Evolutionary conservation across 208 protist genomes (phyloP).

Genomic region (Wallacemonas rigidus): DNA sequence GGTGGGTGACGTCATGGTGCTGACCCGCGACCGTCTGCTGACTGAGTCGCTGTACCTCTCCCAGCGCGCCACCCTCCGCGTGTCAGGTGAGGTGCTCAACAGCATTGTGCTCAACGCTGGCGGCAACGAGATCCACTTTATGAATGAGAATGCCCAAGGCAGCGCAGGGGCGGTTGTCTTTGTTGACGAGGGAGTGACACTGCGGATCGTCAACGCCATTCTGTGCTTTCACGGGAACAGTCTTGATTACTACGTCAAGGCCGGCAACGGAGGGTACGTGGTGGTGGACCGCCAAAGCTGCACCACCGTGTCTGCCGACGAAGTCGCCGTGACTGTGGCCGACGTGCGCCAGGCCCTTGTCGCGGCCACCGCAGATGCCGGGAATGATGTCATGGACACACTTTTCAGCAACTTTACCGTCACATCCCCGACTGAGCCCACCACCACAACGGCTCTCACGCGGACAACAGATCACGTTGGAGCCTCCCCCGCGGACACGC

Average conservation of each 20-base stretch:
- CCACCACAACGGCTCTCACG: background rate
- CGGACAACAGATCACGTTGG: background rate
- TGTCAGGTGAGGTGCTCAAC: constrained; percentile 41
- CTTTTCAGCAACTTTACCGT: background rate
- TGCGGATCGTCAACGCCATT: constrained; percentile 62
- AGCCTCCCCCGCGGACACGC: too few relatives aligned
- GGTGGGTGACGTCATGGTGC: constrained; percentile 36
- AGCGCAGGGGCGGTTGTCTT: constrained; percentile 37
- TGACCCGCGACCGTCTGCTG: constrained; percentile 53
- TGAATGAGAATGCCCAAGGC: constrained; percentile 20
- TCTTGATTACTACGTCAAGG: constrained; percentile 54
- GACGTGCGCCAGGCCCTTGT: background rate
- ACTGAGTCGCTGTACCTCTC: constrained; percentile 51
- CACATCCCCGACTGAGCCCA: background rate
- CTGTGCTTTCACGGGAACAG: constrained; percentile 51
- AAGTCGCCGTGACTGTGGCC: background rate
- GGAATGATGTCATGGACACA: constrained; percentile 7
- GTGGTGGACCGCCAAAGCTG: constrained; percentile 44
- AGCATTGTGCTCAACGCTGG: constrained; percentile 63
- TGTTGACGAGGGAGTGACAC: constrained; percentile 70
- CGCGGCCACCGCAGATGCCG: background rate
- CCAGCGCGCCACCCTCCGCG: constrained; percentile 41
- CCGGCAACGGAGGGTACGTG: constrained; percentile 76
- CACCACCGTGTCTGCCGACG: constrained; percentile 19
- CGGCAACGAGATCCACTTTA: constrained; percentile 65